Evolutionary conservation across 352 stramenopile genomes (phyloP).

Genomic region (Globisporangium abappressorium): DNA sequence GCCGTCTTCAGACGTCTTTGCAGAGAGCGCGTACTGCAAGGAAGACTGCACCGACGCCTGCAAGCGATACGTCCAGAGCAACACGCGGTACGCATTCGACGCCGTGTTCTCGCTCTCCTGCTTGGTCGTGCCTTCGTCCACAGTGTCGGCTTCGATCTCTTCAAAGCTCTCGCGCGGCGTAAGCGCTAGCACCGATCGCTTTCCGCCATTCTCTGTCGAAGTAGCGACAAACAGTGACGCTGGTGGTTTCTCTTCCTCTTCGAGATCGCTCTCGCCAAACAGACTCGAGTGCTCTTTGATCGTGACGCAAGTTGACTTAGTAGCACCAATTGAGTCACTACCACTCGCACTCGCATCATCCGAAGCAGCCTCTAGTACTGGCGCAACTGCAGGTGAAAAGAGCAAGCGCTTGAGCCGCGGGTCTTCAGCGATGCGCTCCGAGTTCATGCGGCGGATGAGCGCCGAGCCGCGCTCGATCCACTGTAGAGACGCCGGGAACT

Average conservation of each 20-base stretch:
- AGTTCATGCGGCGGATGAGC: constrained; percentile 87
- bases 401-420: constrained; percentile 68
- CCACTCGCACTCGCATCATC: not conserved
- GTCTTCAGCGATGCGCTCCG: constrained; percentile 82
- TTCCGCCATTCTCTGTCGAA: not conserved
- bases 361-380: constrained; percentile 17
- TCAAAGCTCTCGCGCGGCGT: constrained; percentile 60
- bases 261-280: constrained; percentile 21
- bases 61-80: constrained; percentile 79
- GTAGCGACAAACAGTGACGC: constrained; percentile 15
- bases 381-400: constrained; percentile 29
- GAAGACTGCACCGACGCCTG: constrained; percentile 72
- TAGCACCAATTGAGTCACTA: not conserved
- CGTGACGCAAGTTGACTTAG: not conserved
- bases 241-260: constrained; percentile 34
- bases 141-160: constrained; percentile 55
- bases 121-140: constrained; percentile 46
- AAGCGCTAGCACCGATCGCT: constrained; percentile 13
- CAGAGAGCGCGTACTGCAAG: constrained; percentile 71
- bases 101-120: constrained; percentile 76
- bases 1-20: constrained; percentile 78
- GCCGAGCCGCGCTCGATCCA: constrained; percentile 83
- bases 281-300: constrained; percentile 20
- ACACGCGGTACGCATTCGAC: constrained; percentile 62
- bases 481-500: constrained; percentile 47